phyloP scores from a whole-genome alignment of 2,329 filamentous ascomycete genomes.

The Venturiaceae sp. region DNA sequence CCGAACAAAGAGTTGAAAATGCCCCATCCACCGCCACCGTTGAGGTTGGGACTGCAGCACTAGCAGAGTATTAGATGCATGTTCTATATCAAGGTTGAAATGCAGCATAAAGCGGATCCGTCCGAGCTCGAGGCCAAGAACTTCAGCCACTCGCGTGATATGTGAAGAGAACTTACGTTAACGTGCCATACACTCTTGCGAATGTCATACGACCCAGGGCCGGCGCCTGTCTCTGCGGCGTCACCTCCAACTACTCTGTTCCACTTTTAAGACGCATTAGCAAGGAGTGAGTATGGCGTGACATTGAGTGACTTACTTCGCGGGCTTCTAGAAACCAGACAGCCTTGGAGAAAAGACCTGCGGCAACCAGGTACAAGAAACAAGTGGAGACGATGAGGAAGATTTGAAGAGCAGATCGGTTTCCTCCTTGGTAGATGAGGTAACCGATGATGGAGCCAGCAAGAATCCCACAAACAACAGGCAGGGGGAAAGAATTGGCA shows the following conservation, averaged over 20 bases:
- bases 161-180: constrained; percentile 45
- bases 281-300: constrained; percentile 1
- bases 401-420: constrained; percentile 56
- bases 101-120: neutral
- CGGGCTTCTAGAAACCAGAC: constrained; percentile 68
- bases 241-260: constrained; percentile 54
- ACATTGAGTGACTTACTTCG: constrained; percentile 17
- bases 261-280: constrained; percentile 38
- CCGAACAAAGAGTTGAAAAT: constrained; percentile 80
- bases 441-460: constrained; percentile 61
- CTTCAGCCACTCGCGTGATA: neutral
- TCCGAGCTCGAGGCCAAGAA: neutral
- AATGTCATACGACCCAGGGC: constrained; percentile 73
- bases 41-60: constrained; percentile 67
- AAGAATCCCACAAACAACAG: constrained; percentile 61
- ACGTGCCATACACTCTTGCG: constrained; percentile 72
- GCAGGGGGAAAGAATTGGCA: constrained; percentile 65
- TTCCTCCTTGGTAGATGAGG: constrained; percentile 69
- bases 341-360: constrained; percentile 67
- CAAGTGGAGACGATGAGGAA: constrained; percentile 79
- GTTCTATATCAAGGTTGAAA: neutral
- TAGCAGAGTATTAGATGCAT: constrained; percentile 19
- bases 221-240: constrained; percentile 51
- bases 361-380: constrained; percentile 74
- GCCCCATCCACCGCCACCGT: constrained; percentile 72